Conservation (phyloP, 306 rosid genomes). For the Boehmeria nivea region DNA sequence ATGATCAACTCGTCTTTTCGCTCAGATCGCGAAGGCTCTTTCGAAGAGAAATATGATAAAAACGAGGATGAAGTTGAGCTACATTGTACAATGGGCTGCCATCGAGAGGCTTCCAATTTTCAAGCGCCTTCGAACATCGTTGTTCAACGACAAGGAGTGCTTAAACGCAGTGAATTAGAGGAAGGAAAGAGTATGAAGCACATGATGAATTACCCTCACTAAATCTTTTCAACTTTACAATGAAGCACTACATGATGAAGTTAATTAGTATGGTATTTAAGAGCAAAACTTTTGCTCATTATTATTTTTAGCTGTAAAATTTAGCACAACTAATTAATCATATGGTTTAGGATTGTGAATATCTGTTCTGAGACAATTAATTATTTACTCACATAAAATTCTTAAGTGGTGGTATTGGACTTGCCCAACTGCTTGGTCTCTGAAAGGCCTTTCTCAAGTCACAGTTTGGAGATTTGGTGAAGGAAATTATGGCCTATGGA, state of each 20-base stretch:
- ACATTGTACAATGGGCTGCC: conserved; percentile 25
- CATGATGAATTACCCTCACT: no score
- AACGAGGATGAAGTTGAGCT: conserved; percentile 4
- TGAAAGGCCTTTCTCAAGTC: conserved; percentile 21
- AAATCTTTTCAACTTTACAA: no score
- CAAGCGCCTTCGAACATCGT: conserved; percentile 4
- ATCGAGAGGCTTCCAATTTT: conserved; percentile 21
- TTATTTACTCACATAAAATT: conserved; percentile 20
- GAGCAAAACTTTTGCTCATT: not conserved
- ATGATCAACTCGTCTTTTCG: no score
- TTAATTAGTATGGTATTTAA: no score
- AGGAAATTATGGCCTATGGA: not conserved
- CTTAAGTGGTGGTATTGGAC: conserved; percentile 29
- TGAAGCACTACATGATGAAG: no score
- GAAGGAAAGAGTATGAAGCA: conserved; percentile 26
- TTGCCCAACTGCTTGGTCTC: conserved; percentile 25
- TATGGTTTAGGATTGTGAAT: no score
- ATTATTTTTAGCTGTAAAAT: no score
- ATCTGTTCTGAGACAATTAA: no score
- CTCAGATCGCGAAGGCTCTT: no score
- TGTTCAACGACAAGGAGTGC: not conserved
- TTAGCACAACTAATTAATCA: no score
- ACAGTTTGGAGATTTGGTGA: conserved; percentile 25
- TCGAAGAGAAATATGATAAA: no score
- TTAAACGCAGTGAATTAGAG: not conserved